Percentiles rank a stretch among this genome's conserved stretches.
Conservation (phyloP, 2,329 filamentous ascomycete genomes). For the Ilyonectria sp. region DNA sequence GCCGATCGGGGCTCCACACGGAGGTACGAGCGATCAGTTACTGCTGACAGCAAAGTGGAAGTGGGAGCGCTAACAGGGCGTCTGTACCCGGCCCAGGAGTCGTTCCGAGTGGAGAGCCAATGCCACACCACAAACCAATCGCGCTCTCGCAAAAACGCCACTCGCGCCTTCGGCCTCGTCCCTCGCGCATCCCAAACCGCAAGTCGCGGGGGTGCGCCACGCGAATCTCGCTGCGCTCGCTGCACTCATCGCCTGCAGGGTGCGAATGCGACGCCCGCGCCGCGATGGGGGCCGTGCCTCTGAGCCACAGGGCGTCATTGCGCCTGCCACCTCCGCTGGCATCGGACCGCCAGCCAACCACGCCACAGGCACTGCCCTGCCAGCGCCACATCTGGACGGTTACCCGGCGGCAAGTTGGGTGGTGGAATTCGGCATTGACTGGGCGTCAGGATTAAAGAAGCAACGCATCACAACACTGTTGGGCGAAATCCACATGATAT, state of each 20-base stretch:
- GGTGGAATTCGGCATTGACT: neutral
- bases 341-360: too few species aligned
- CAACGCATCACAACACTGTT: neutral
- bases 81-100: neutral
- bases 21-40: constrained; percentile 5
- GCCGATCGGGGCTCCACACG: constrained; percentile 16
- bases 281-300: neutral
- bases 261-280: neutral
- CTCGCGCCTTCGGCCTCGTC: constrained; percentile 14
- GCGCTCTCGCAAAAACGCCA: neutral
- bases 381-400: too few species aligned
- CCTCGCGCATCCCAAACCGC: neutral
- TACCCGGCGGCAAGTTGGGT: too few species aligned
- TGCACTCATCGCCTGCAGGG: neutral
- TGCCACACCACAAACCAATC: neutral
- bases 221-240: neutral
- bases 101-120: neutral
- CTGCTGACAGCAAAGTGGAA: accelerated
- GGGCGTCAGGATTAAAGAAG: neutral
- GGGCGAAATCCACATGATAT: neutral
- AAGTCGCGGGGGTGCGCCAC: neutral
- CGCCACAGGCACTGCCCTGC: too few species aligned
- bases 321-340: too few species aligned
- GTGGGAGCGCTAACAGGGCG: constrained; percentile 3
- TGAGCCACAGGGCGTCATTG: neutral